A percentile compares a stretch with the other conserved stretches of the same genome.
Evolutionary conservation across 116 monocot genomes (phyloP).

Genomic region (Cymodocea nodosa): DNA sequence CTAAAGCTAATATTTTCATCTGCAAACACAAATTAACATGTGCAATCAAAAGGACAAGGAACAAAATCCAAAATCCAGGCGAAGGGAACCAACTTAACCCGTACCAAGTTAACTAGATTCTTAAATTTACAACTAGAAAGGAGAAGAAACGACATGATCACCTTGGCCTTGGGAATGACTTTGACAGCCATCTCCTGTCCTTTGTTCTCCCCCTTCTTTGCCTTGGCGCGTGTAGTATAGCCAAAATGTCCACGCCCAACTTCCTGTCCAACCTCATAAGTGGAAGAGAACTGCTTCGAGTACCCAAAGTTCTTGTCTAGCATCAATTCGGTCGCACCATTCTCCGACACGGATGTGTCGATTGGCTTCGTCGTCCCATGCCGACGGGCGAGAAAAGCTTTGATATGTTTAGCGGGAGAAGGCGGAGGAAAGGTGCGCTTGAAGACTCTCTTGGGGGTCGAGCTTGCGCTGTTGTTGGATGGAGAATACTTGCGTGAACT

Average conservation of each 20-base stretch:
- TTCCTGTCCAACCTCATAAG: slow-evolving; percentile 85
- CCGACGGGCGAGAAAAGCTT: slow-evolving; percentile 54
- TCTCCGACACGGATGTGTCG: slow-evolving; percentile 55
- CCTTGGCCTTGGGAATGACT: slow-evolving; percentile 86
- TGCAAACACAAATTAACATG: too few species aligned
- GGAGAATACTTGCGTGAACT: slow-evolving; percentile 51
- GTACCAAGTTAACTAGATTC: neutral
- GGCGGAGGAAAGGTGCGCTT: slow-evolving; percentile 86
- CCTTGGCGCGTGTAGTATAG: slow-evolving; percentile 70
- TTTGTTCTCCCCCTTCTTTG: slow-evolving; percentile 81
- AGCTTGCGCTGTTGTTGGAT: slow-evolving; percentile 31
- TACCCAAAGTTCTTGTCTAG: slow-evolving; percentile 88
- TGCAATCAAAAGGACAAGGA: too few species aligned
- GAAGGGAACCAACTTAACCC: too few species aligned
- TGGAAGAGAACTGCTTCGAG: slow-evolving; percentile 57
- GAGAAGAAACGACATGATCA: neutral
- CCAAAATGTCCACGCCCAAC: slow-evolving; percentile 91
- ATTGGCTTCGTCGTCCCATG: slow-evolving; percentile 64
- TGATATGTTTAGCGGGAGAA: slow-evolving; percentile 96
- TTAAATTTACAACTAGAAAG: neutral
- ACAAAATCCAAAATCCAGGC: neutral
- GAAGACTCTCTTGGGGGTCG: slow-evolving; percentile 56
- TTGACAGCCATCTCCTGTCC: slow-evolving; percentile 84
- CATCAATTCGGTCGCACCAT: slow-evolving; percentile 30
- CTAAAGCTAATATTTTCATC: too few species aligned